phyloP scores from a whole-genome alignment of 345 rosid species.

The Syzygium aromaticum region DNA sequence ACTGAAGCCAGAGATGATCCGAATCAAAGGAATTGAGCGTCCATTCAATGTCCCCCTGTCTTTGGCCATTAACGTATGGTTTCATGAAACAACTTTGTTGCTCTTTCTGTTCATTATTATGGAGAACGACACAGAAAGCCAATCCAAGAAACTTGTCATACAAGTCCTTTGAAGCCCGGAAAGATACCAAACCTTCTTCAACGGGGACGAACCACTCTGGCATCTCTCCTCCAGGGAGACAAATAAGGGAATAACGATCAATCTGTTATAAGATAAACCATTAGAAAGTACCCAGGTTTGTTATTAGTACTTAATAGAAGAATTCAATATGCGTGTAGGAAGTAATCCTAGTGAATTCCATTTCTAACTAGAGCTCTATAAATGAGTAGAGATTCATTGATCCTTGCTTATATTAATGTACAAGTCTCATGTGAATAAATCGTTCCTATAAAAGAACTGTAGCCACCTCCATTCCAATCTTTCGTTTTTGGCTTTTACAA shows the following conservation, averaged over 20 bases:
- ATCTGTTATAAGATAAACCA: rapidly evolving
- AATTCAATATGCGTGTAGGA: neutral
- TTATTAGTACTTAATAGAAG: neutral
- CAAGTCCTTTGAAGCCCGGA: too few relatives aligned
- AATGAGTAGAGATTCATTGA: neutral
- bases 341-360: neutral
- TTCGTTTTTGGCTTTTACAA: neutral
- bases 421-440: neutral
- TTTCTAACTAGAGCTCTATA: neutral
- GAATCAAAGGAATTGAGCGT: neutral
- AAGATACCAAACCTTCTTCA: too few relatives aligned
- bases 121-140: rapidly evolving
- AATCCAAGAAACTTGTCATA: too few relatives aligned
- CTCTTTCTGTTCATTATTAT: neutral
- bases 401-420: neutral
- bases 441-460: neutral
- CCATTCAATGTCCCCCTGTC: neutral
- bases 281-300: neutral
- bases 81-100: too few relatives aligned
- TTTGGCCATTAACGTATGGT: neutral
- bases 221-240: neutral
- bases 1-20: neutral
- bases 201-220: too few relatives aligned
- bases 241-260: rapidly evolving
- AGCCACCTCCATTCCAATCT: neutral